Evolutionary conservation across 179 eudicot genomes (phyloP).

Genomic region (Heliamphora pulchella): DNA sequence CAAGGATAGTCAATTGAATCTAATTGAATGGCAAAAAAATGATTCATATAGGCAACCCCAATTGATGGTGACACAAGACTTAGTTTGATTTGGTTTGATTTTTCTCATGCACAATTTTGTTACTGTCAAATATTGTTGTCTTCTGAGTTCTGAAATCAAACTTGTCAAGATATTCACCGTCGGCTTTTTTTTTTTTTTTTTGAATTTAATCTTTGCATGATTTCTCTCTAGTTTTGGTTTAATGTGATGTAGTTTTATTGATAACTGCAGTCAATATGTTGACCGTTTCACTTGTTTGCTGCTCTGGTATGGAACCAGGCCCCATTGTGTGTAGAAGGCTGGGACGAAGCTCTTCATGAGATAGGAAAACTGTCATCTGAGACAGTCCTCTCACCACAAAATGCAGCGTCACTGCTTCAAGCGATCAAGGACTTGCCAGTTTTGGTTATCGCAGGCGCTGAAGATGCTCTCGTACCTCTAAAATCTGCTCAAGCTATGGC

Average conservation of each 20-base stretch:
- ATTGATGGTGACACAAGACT: too few relatives aligned
- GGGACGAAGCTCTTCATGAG: conserved; percentile 96
- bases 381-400: conserved; percentile 59
- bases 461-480: conserved; percentile 69
- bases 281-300: conserved; percentile 11
- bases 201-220: background rate
- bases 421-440: conserved; percentile 67
- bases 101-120: too few relatives aligned
- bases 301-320: conserved; percentile 39
- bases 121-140: background rate
- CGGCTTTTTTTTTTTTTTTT: background rate
- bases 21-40: too few relatives aligned
- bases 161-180: too few relatives aligned
- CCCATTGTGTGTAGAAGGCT: conserved; percentile 84
- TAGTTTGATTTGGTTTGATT: background rate
- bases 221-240: background rate
- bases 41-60: too few relatives aligned
- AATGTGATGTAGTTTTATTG: background rate
- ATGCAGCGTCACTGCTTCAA: conserved; percentile 51
- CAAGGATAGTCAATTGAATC: too few relatives aligned
- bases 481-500: conserved; percentile 77
- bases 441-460: conserved; percentile 80
- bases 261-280: background rate
- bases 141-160: background rate
- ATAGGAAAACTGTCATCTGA: conserved; percentile 79